A percentile compares a stretch with the other conserved stretches of the same genome.
phyloP scores from a whole-genome alignment of 2,329 filamentous ascomycete species.

The Fusarium secorum region DNA sequence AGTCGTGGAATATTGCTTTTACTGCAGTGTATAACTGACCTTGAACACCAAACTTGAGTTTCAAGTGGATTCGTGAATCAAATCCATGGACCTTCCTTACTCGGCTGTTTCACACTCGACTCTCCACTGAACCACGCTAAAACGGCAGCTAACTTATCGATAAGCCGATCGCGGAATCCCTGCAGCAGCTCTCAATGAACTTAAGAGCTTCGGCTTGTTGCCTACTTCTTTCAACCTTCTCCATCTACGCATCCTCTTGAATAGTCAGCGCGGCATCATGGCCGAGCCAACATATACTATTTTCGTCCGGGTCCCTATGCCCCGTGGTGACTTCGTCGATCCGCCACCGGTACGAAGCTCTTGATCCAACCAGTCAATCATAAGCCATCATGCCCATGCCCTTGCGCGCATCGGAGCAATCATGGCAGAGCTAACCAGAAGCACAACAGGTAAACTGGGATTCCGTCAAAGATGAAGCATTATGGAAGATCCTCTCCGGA shows the following conservation, averaged over 20 bases:
- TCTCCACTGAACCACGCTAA: constrained; percentile 11
- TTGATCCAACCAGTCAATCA: neutral
- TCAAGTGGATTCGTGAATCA: neutral
- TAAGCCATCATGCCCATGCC: constrained; percentile 21
- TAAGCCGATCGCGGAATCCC: constrained; percentile 37
- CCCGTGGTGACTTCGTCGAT: constrained; percentile 86
- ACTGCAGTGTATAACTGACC: neutral
- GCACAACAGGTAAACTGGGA: constrained; percentile 81
- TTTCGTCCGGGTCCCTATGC: constrained; percentile 89
- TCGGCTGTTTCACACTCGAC: constrained; percentile 18
- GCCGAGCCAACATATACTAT: constrained; percentile 73
- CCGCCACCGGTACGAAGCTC: constrained; percentile 74
- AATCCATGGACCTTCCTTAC: neutral
- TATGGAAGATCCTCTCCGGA: constrained; percentile 91
- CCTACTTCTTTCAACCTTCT: constrained; percentile 26
- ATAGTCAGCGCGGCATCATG: constrained; percentile 44
- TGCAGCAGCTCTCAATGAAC: constrained; percentile 27
- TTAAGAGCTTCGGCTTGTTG: constrained; percentile 25
- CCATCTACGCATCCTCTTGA: constrained; percentile 17
- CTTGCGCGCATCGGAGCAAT: constrained; percentile 24
- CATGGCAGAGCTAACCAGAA: constrained; percentile 35
- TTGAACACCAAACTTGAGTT: neutral
- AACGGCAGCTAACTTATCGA: constrained; percentile 35
- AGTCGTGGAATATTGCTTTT: neutral
- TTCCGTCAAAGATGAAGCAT: constrained; percentile 80